Percentiles rank a stretch among this genome's conserved stretches.
Evolutionary conservation across 768 basidiomycete species (phyloP).

Genomic region (Rhodotorula graminis): DNA sequence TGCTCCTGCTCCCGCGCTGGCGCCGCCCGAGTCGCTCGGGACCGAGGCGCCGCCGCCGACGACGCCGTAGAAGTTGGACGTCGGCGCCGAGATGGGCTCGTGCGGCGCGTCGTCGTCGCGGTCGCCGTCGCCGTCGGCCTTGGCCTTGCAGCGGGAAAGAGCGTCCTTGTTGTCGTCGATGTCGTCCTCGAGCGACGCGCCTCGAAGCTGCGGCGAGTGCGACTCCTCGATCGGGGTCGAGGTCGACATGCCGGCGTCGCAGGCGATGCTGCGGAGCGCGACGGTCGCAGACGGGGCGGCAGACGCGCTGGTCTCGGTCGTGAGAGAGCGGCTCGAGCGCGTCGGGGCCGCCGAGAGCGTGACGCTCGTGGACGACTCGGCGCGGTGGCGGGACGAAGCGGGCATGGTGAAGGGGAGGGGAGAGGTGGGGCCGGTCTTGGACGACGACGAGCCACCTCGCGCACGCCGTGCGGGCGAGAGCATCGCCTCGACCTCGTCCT

Average conservation of each 20-base stretch:
- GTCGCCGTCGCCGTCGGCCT: neutral
- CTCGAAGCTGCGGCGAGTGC: neutral
- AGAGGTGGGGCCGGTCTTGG: no score
- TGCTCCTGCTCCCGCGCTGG: neutral
- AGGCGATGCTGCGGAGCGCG: neutral
- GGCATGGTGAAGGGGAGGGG: neutral
- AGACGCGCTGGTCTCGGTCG: neutral
- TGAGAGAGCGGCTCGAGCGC: neutral
- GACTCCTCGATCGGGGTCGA: constrained; percentile 26
- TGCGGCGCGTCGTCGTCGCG: neutral
- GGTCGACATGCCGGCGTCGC: constrained; percentile 18
- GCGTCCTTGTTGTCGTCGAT: neutral
- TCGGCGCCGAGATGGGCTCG: neutral
- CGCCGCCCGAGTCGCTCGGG: neutral
- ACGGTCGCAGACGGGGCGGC: neutral
- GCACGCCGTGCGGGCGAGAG: neutral
- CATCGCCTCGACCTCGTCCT: neutral
- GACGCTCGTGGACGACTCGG: neutral
- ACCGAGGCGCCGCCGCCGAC: neutral
- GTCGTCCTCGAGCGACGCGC: neutral
- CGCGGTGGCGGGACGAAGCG: neutral
- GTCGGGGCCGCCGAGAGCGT: neutral
- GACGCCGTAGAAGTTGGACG: constrained; percentile 9
- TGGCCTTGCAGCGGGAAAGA: neutral
- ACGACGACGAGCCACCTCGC: no score